Evolutionary conservation across 2,329 filamentous ascomycete species (phyloP).

Genomic region (Chaetomium olivaceum): DNA sequence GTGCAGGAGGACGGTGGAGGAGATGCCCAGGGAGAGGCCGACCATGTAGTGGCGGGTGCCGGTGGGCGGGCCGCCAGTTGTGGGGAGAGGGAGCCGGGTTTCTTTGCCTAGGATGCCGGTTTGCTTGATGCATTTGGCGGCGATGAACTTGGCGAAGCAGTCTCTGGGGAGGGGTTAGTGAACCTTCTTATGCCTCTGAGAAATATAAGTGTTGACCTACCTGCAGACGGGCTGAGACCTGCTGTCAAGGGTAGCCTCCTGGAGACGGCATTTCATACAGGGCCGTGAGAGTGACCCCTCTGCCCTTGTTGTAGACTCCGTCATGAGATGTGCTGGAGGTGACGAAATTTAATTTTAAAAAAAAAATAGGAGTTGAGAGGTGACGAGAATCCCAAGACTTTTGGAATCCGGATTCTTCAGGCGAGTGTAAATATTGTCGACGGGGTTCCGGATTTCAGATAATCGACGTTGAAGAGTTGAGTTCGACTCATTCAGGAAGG

Average conservation of each 20-base stretch:
- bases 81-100: conserved; percentile 38
- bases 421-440: background rate
- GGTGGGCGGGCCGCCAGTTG: conserved; percentile 29
- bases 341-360: background rate
- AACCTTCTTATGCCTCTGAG: background rate
- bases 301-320: conserved; percentile 22
- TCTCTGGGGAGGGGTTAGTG: conserved; percentile 45
- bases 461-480: background rate
- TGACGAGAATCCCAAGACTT: background rate
- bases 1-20: conserved; percentile 75
- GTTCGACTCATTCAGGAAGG: background rate
- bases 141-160: conserved; percentile 78
- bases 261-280: conserved; percentile 59
- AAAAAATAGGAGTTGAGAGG: background rate
- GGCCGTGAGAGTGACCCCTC: conserved; percentile 32
- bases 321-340: conserved; percentile 1
- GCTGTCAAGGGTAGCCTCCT: conserved; percentile 53
- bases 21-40: conserved; percentile 80
- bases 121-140: conserved; percentile 77
- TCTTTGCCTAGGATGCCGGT: conserved; percentile 54
- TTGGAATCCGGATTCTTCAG: background rate
- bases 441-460: background rate
- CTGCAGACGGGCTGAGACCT: conserved; percentile 62
- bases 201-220: conserved; percentile 40
- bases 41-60: conserved; percentile 61